Evolutionary conservation across 441 rosid genomes (phyloP).

Genomic region (Lepidium campestre): DNA sequence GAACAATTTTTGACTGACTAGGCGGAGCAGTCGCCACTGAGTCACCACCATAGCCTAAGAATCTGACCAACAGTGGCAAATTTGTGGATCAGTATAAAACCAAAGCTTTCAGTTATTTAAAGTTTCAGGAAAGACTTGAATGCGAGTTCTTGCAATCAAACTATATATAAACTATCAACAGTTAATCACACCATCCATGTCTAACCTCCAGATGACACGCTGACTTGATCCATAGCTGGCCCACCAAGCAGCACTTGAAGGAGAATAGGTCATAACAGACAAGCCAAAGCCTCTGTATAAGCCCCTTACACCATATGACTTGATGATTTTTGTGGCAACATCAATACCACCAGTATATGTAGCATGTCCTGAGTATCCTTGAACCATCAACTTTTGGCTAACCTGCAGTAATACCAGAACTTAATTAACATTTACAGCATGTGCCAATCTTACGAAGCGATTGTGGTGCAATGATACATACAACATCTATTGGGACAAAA

Average conservation of each 20-base stretch:
- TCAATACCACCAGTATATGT: slow-evolving; percentile 80
- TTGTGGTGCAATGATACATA: slow-evolving; percentile 27
- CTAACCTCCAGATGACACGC: slow-evolving; percentile 89
- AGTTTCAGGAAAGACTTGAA: not conserved
- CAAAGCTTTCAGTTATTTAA: not conserved
- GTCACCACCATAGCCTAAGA: slow-evolving; percentile 52
- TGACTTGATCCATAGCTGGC: slow-evolving; percentile 96
- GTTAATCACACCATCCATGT: not conserved
- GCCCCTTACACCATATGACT: slow-evolving; percentile 73
- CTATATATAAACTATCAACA: not conserved
- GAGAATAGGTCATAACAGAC: slow-evolving; percentile 87
- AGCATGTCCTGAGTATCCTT: slow-evolving; percentile 89
- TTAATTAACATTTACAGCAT: not conserved
- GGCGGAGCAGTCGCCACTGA: slow-evolving; percentile 38
- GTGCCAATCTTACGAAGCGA: not conserved
- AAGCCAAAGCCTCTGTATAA: slow-evolving; percentile 92
- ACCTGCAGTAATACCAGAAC: slow-evolving; percentile 39
- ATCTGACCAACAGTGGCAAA: slow-evolving; percentile 37
- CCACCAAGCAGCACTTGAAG: slow-evolving; percentile 99
- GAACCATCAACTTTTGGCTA: slow-evolving; percentile 97
- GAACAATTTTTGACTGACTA: slow-evolving; percentile 42
- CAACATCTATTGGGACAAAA: slow-evolving; percentile 94
- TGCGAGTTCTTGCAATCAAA: slow-evolving; percentile 1
- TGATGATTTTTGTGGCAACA: slow-evolving; percentile 72
- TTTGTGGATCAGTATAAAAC: not conserved